Percentiles rank a stretch among this genome's conserved stretches.
phyloP scores from a whole-genome alignment of 345 rosid genomes.

The Barbarea vulgaris region DNA sequence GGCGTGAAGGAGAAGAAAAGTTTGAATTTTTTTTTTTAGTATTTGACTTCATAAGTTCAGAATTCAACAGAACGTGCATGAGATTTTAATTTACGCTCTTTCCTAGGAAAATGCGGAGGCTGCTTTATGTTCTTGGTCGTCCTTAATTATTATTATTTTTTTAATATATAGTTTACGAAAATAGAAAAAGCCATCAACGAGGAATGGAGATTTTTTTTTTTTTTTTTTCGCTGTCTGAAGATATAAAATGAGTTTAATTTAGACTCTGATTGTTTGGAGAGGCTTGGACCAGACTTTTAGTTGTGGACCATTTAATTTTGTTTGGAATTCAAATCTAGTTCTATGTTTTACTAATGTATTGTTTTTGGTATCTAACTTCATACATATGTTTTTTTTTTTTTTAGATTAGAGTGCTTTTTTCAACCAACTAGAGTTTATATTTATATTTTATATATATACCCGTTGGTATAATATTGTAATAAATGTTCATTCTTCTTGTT shows the following conservation, averaged over 20 bases:
- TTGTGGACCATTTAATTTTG: conserved; percentile 1
- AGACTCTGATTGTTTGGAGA: conserved; percentile 9
- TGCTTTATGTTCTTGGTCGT: conserved; percentile 33
- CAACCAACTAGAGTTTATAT: too few species aligned
- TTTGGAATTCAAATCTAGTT: neutral
- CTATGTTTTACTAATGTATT: neutral
- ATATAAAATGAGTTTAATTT: neutral
- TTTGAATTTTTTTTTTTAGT: conserved; percentile 9
- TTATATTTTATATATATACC: too few species aligned
- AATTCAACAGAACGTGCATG: conserved; percentile 37
- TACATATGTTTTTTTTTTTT: neutral
- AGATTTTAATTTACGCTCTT: conserved; percentile 4
- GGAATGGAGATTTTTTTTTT: conserved; percentile 1
- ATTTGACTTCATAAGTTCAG: conserved; percentile 28
- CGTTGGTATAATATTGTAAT: neutral
- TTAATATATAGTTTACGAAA: neutral
- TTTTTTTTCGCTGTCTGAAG: neutral
- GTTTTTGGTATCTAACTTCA: neutral
- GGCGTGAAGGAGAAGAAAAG: conserved; percentile 28
- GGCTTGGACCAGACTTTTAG: too few species aligned
- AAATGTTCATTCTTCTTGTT: too few species aligned
- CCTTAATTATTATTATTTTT: neutral
- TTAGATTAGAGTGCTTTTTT: too few species aligned
- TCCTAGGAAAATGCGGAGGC: conserved; percentile 34
- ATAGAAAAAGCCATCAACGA: conserved; percentile 33